Evolutionary conservation across 2,329 filamentous ascomycete species (phyloP), one percentile per base, ranked within the genome.

Genomic region (Pseudocercospora cruenta): DNA sequence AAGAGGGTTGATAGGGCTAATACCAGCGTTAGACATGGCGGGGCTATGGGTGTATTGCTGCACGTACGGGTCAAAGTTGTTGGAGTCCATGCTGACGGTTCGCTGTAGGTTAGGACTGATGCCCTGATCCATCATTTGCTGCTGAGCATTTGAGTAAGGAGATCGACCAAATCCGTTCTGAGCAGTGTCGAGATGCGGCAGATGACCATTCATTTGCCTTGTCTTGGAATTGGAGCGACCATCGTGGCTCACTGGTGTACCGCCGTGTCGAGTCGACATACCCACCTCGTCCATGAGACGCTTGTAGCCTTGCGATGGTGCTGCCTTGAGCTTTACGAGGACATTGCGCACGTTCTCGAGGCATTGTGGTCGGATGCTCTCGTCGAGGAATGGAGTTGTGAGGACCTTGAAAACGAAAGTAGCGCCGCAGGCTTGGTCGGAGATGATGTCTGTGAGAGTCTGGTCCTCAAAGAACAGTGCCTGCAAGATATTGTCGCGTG

Each of bases 341-440:
- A 98, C 93, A 73, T 89, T 92, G 76, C 94, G 93, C 60, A 99
- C 92, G 65, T 93, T 97, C 75, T 97, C 93, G 4, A 97, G 88
- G 22, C 97, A 93, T 74, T 97, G 92, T 54, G 86, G 84, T 57
- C 95, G 91, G 77, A 97, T 94, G 60, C 84, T 89, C 78, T 99
- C 95, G 71, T 99, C 95, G 70, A 98, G 94, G 86, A 97, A 98
- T 0, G 95, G 95, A 7, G 94, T 98, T 0, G 95, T 98, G 63
- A 99, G 85, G 36, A 98, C 94, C 84, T 99, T 99, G 87, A 98
- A 99, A 75, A 99, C 98, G 71, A 99, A 82, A 0, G 94, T 98
- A 3, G 94, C 93, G 62, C 95, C 95, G 71, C 94, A 98, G 55
- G 91, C 88, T 74, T 96, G 93, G 76, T 99, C 95, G 68, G 88